Percentiles rank a stretch among this genome's conserved stretches.
Conservation (phyloP, 495 filamentous ascomycete species). For the Chaetomium tenue region DNA sequence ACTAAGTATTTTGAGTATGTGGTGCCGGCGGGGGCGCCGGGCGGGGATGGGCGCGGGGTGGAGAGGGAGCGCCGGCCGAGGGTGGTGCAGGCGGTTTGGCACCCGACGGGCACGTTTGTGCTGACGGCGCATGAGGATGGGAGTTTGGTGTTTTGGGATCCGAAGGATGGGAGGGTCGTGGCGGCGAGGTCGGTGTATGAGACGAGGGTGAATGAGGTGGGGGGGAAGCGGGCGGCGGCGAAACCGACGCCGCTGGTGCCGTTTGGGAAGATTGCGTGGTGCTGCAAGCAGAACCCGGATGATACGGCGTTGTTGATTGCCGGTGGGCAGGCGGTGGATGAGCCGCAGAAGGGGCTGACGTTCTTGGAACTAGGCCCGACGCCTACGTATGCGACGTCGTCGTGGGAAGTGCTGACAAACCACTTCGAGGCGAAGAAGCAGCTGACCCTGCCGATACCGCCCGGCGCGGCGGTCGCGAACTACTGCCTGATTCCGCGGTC, state of each 20-base stretch:
- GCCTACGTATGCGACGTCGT: constrained; percentile 84
- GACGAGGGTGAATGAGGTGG: constrained; percentile 61
- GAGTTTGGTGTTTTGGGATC: constrained; percentile 90
- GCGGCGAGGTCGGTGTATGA: constrained; percentile 77
- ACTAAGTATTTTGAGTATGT: constrained; percentile 80
- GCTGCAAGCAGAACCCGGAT: constrained; percentile 85
- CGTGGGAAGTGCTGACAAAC: constrained; percentile 74
- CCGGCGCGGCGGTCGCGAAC: constrained; percentile 72
- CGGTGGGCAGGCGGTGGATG: constrained; percentile 66
- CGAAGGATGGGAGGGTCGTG: constrained; percentile 82
- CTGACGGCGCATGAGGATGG: constrained; percentile 86
- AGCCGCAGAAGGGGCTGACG: constrained; percentile 69
- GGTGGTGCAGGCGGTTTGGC: constrained; percentile 81
- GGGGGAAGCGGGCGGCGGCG: constrained; percentile 33
- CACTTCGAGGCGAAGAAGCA: constrained; percentile 73
- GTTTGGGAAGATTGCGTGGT: constrained; percentile 79
- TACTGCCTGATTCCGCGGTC: constrained; percentile 78
- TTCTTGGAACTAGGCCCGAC: constrained; percentile 87
- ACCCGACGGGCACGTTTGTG: constrained; percentile 90
- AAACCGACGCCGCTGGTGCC: constrained; percentile 53
- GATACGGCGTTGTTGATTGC: constrained; percentile 87
- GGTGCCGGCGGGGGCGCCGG: constrained; percentile 77
- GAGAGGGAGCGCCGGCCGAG: constrained; percentile 63
- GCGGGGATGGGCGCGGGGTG: constrained; percentile 59
- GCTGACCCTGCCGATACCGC: constrained; percentile 71